Percentiles rank a stretch among this genome's conserved stretches.
Evolutionary conservation across 1,139 yeast species (phyloP).

Genomic region (Tardiomyces depauwii): DNA sequence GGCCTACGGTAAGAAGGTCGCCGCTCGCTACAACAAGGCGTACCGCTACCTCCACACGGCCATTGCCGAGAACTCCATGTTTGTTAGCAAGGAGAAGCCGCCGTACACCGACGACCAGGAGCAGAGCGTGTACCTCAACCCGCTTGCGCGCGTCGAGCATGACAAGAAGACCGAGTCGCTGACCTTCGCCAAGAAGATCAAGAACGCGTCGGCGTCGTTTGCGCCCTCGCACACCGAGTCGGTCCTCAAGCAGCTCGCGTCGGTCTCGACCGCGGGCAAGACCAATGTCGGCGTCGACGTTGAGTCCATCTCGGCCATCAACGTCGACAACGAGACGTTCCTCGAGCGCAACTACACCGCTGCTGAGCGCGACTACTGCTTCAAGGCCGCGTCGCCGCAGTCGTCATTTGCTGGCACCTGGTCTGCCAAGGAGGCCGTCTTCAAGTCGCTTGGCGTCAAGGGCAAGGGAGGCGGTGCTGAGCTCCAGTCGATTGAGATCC

Average conservation of each 20-base stretch:
- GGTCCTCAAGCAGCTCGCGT: constrained; percentile 25
- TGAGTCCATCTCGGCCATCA: constrained; percentile 72
- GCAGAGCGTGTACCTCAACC: constrained; percentile 85
- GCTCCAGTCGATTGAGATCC: constrained; percentile 79
- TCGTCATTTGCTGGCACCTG: constrained; percentile 96
- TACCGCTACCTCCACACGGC: constrained; percentile 96
- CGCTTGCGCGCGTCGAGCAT: constrained; percentile 70
- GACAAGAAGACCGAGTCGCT: constrained; percentile 39
- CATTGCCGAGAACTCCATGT: constrained; percentile 80
- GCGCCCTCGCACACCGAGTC: constrained; percentile 32
- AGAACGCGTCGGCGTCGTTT: constrained; percentile 20
- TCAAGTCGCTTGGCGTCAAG: constrained; percentile 84
- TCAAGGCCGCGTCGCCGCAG: constrained; percentile 57
- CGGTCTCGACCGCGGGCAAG: constrained; percentile 32
- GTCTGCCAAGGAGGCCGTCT: constrained; percentile 99
- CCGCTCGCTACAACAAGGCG: constrained; percentile 76
- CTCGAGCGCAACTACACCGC: constrained; percentile 84
- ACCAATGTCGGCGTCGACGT: constrained; percentile 96
- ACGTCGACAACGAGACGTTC: constrained; percentile 78
- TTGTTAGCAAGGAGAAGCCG: constrained; percentile 86
- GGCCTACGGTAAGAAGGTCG: constrained; percentile 59
- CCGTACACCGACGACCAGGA: constrained; percentile 87
- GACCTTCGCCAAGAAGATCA: constrained; percentile 36
- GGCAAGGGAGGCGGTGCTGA: constrained; percentile 95
- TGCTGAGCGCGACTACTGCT: constrained; percentile 69